Conservation (phyloP, 306 rosid genomes). For the Casuarina cunninghamiana region DNA sequence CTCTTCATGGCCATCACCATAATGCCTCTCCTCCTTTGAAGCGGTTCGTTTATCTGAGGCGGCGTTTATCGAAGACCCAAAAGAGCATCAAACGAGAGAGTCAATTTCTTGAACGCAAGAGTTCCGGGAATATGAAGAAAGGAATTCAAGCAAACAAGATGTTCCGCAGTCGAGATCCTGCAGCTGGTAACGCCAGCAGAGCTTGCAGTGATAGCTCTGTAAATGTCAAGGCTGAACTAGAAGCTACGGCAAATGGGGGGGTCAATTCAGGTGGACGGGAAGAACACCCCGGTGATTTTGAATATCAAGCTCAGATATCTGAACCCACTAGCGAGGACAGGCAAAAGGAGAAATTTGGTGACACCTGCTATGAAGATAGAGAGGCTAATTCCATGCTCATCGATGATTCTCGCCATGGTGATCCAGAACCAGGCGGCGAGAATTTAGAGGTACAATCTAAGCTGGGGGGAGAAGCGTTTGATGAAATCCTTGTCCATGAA, state of each 20-base stretch:
- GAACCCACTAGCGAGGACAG: too few species aligned
- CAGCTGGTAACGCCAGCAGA: conserved; percentile 17
- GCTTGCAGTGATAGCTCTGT: conserved; percentile 21
- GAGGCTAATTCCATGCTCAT: too few species aligned
- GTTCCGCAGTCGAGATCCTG: conserved; percentile 26
- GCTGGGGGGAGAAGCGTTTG: conserved; percentile 81
- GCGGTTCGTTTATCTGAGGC: conserved; percentile 69
- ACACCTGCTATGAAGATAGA: too few species aligned
- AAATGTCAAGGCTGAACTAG: conserved; percentile 22
- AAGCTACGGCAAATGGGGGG: too few species aligned
- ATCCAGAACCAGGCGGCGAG: conserved; percentile 35
- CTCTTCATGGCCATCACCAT: conserved; percentile 81
- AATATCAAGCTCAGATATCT: too few species aligned
- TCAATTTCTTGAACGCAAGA: conserved; percentile 31
- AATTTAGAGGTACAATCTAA: conserved; percentile 26
- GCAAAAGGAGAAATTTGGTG: too few species aligned
- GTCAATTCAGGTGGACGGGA: too few species aligned
- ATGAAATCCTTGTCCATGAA: conserved; percentile 82
- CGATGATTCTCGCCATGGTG: conserved; percentile 13
- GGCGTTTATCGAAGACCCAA: conserved; percentile 53
- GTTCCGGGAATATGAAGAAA: conserved; percentile 45
- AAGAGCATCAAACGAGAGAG: conserved; percentile 41
- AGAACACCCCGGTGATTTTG: too few species aligned
- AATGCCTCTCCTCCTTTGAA: conserved; percentile 55
- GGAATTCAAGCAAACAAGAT: conserved; percentile 31